phyloP scores from a whole-genome alignment of 2,329 filamentous ascomycete genomes.

The Curvularia hawaiiensis region DNA sequence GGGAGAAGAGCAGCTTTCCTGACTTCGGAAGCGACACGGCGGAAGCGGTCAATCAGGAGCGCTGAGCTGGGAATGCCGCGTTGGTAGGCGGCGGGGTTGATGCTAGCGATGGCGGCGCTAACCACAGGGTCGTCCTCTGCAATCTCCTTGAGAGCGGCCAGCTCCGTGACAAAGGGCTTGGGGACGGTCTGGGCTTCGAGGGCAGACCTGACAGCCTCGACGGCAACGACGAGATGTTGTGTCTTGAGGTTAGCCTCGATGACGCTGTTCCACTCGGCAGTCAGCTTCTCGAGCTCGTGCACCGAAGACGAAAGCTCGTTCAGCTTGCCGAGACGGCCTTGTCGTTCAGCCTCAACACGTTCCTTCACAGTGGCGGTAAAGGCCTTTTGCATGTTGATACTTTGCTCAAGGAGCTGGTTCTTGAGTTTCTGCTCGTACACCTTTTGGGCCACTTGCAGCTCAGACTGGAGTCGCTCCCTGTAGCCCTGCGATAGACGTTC shows the following conservation, averaged over 20 bases:
- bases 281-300: constrained; percentile 83
- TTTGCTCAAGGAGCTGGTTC: constrained; percentile 89
- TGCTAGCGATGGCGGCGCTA: constrained; percentile 91
- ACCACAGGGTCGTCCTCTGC: constrained; percentile 84
- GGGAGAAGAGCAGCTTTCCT: constrained; percentile 92
- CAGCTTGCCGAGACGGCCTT: constrained; percentile 84
- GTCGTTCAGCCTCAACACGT: constrained; percentile 86
- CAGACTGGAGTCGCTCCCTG: constrained; percentile 76
- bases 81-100: constrained; percentile 93
- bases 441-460: constrained; percentile 79
- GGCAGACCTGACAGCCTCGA: constrained; percentile 87
- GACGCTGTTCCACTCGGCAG: constrained; percentile 86
- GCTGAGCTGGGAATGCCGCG: constrained; percentile 82
- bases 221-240: constrained; percentile 93
- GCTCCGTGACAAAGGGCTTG: constrained; percentile 86
- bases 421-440: constrained; percentile 81
- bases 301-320: constrained; percentile 79
- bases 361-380: constrained; percentile 79
- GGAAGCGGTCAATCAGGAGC: constrained; percentile 93
- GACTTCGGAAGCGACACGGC: constrained; percentile 88
- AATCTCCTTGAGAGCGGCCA: constrained; percentile 93
- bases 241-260: constrained; percentile 90
- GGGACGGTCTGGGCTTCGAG: constrained; percentile 77
- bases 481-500: constrained; percentile 78
- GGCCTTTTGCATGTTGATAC: constrained; percentile 82